Evolutionary conservation across 2,329 filamentous ascomycete genomes (phyloP).

Genomic region (Penicillium sp.): DNA sequence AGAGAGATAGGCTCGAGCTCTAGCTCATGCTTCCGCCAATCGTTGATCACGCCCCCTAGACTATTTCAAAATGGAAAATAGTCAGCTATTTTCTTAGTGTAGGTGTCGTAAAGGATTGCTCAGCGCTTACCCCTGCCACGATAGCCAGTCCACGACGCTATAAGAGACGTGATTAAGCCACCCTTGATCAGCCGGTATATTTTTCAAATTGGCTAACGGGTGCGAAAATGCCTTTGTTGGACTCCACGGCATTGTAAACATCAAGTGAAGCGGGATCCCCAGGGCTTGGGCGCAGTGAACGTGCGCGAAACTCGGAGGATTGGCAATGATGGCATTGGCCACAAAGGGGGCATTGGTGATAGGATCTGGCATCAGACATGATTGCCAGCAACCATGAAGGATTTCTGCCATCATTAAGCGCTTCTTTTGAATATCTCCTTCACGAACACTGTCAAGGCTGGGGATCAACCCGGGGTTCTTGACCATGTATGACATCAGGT

Average conservation of each 20-base stretch:
- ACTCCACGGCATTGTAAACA: conserved; percentile 50
- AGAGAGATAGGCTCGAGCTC: conserved; percentile 34
- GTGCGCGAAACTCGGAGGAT: conserved; percentile 49
- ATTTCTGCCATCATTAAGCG: conserved; percentile 27
- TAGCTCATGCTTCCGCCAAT: conserved; percentile 30
- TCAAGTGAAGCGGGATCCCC: conserved; percentile 46
- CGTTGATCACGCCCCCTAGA: conserved; percentile 43
- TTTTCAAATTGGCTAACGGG: conserved; percentile 45
- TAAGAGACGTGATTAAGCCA: conserved; percentile 44
- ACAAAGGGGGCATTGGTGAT: conserved; percentile 38
- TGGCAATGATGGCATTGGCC: conserved; percentile 51
- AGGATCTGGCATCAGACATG: conserved; percentile 25
- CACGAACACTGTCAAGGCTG: conserved; percentile 36
- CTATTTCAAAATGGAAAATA: conserved; percentile 5
- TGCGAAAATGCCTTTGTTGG: conserved; percentile 42
- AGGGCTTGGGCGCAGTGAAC: conserved; percentile 49
- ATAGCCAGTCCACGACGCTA: conserved; percentile 42
- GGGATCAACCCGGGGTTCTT: conserved; percentile 44
- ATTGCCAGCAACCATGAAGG: conserved; percentile 31
- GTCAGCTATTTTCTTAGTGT: not conserved
- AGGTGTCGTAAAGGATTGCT: not conserved
- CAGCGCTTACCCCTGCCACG: conserved; percentile 42
- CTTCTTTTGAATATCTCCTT: conserved; percentile 21
- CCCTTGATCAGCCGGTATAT: conserved; percentile 26
- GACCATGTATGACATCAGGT: conserved; percentile 50